Evolutionary conservation across 1,139 yeast species (phyloP).

Genomic region (Pichia sp.): DNA sequence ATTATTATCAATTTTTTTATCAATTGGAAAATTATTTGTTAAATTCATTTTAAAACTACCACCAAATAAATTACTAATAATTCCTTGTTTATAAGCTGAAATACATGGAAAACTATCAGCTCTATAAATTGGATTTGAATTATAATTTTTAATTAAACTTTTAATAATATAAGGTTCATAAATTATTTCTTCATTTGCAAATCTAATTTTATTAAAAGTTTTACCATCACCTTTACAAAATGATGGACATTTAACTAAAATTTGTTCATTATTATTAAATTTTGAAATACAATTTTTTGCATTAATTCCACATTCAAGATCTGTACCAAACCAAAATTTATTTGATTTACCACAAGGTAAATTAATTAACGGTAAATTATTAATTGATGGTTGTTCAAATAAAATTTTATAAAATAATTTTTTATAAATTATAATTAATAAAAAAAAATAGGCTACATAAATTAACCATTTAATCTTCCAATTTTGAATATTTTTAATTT

Average conservation of each 20-base stretch:
- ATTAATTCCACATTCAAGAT: constrained; percentile 68
- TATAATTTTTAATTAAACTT: constrained; percentile 41
- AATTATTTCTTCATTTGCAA: constrained; percentile 62
- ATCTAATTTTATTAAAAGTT: constrained; percentile 71
- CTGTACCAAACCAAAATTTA: constrained; percentile 66
- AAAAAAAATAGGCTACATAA: not conserved
- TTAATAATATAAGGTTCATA: constrained; percentile 74
- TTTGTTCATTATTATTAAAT: constrained; percentile 39
- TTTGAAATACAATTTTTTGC: constrained; percentile 45
- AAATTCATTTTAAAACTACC: constrained; percentile 71
- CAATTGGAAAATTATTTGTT: constrained; percentile 22
- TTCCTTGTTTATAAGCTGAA: constrained; percentile 83
- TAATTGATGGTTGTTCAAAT: constrained; percentile 20
- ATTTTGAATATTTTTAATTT: no score
- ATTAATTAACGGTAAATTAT: constrained; percentile 24
- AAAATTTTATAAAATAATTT: constrained; percentile 32
- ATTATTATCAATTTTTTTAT: not conserved
- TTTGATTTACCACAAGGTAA: constrained; percentile 40
- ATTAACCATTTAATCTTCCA: not conserved
- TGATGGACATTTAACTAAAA: constrained; percentile 78
- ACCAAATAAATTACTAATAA: constrained; percentile 65
- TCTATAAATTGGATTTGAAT: constrained; percentile 48
- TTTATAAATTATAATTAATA: no score
- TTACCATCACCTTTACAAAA: constrained; percentile 73
- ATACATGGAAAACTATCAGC: constrained; percentile 90